Conservation (phyloP, 306 rosid species). For the Adenanthera pavonina region DNA sequence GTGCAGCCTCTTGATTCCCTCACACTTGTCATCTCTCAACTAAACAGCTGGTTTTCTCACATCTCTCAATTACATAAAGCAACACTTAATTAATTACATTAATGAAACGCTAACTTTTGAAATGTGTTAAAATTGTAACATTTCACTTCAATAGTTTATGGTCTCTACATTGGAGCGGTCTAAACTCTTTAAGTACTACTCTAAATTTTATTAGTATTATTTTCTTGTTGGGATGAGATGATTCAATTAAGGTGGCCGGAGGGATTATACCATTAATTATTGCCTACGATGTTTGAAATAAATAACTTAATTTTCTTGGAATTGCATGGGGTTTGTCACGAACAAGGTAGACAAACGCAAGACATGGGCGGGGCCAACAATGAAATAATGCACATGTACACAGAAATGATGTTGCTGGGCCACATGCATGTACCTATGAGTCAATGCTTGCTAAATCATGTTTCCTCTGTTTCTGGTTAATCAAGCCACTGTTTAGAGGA, state of each 20-base stretch:
- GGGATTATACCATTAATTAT: not conserved
- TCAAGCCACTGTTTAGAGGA: not conserved
- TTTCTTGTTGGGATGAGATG: not conserved
- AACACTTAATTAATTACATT: not conserved
- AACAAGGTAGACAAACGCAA: constrained; percentile 4
- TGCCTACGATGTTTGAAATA: not conserved
- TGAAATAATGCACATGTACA: constrained; percentile 22
- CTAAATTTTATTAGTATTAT: not conserved
- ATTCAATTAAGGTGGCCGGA: not conserved
- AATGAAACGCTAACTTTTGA: not conserved
- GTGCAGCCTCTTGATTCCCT: not conserved
- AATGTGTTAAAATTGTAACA: too few relatives aligned
- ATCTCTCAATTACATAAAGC: not conserved
- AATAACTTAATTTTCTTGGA: not conserved
- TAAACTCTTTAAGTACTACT: not conserved
- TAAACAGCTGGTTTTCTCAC: not conserved
- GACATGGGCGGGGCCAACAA: not conserved
- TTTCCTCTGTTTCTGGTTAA: not conserved
- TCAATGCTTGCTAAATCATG: too few relatives aligned
- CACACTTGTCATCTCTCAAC: not conserved
- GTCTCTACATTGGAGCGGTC: not conserved
- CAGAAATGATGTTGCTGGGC: not conserved
- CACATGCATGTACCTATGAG: not conserved
- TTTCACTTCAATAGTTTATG: not conserved
- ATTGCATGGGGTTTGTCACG: not conserved